Conservation (phyloP, 106 monocot genomes). For the Allium cepa region DNA sequence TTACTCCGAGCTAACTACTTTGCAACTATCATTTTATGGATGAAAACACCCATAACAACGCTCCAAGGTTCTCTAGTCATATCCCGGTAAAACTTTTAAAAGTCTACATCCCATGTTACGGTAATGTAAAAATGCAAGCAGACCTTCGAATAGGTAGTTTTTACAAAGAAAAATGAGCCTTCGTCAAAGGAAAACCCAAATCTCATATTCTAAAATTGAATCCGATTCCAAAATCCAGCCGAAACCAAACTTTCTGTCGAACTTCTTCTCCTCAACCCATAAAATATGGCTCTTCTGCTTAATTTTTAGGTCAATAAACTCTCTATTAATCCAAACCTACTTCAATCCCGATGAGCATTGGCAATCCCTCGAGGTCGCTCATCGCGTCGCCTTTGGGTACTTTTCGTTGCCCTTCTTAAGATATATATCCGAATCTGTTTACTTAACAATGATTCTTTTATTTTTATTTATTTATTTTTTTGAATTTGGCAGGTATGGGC, state of each 20-base stretch:
- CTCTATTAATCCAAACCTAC: conserved; percentile 76
- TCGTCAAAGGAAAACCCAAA: not conserved
- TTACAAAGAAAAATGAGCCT: not conserved
- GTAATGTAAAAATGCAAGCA: too few species aligned
- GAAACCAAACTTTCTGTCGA: not conserved
- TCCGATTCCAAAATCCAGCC: not conserved
- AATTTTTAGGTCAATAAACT: conserved; percentile 48
- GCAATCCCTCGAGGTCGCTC: conserved; percentile 93
- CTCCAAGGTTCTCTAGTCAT: too few species aligned
- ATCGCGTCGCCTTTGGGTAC: conserved; percentile 77
- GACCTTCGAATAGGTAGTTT: too few species aligned
- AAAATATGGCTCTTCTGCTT: conserved; percentile 47
- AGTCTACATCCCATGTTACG: too few species aligned
- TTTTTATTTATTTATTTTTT: not conserved
- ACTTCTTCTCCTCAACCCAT: conserved; percentile 22
- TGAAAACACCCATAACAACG: too few species aligned
- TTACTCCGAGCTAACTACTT: too few species aligned
- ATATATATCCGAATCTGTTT: too few species aligned
- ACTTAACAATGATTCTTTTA: too few species aligned
- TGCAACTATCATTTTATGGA: too few species aligned
- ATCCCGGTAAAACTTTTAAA: too few species aligned
- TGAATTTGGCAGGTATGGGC: conserved; percentile 54
- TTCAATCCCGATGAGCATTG: conserved; percentile 99
- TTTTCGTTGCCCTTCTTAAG: not conserved
- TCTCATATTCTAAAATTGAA: not conserved